Percentiles rank a stretch among this genome's conserved stretches.
Evolutionary conservation across 257 asterid genomes (phyloP).

Genomic region (Solanum sejunctum): DNA sequence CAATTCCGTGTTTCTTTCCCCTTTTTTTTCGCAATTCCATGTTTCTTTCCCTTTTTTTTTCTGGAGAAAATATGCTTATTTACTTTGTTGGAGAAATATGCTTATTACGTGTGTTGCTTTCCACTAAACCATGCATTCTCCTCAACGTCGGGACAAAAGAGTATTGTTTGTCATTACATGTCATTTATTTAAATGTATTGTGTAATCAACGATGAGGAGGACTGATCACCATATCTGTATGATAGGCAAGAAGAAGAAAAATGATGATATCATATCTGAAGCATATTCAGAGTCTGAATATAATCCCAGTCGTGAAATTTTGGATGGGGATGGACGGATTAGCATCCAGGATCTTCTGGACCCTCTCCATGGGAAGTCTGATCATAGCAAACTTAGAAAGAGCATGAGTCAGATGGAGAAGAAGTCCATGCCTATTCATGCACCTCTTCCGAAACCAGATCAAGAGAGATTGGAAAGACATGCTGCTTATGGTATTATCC

Average conservation of each 20-base stretch:
- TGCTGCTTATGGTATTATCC: constrained; percentile 48
- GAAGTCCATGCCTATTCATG: constrained; percentile 38
- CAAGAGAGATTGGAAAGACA: constrained; percentile 50
- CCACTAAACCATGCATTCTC: neutral
- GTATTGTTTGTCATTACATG: neutral
- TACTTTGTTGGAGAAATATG: neutral
- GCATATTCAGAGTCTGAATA: constrained; percentile 88
- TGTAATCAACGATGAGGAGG: neutral
- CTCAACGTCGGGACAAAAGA: neutral
- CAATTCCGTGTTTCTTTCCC: neutral
- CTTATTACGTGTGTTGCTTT: neutral
- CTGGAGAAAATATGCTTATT: too few relatives aligned
- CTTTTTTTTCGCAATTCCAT: neutral
- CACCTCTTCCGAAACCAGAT: constrained; percentile 62
- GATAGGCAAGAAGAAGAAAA: constrained; percentile 45
- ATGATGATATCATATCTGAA: constrained; percentile 45
- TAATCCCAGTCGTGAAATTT: constrained; percentile 63
- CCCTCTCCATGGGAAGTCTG: constrained; percentile 50
- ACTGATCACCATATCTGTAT: neutral
- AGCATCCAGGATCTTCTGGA: constrained; percentile 66
- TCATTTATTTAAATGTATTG: neutral
- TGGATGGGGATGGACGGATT: constrained; percentile 58
- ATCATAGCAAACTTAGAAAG: constrained; percentile 47
- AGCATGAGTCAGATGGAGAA: constrained; percentile 33
- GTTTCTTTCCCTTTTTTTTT: neutral